Percentiles rank a stretch among this genome's conserved stretches.
Evolutionary conservation across 208 protist species (phyloP).

Genomic region (Leishmania braziliensis): DNA sequence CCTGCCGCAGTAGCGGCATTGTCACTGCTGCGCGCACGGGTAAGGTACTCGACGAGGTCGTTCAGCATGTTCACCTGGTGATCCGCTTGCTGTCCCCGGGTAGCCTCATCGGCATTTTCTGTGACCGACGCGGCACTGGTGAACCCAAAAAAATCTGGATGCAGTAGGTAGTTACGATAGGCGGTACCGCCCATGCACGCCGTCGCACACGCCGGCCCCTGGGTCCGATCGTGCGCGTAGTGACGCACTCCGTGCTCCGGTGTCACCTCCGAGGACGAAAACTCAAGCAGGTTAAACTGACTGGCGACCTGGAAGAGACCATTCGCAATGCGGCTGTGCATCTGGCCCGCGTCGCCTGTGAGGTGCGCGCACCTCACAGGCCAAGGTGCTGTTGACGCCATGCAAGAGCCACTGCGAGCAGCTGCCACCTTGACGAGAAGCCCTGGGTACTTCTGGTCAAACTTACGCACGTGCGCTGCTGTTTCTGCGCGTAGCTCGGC

Average conservation of each 20-base stretch:
- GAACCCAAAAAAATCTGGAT: constrained; percentile 24
- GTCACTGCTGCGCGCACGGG: constrained; percentile 5
- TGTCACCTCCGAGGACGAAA: constrained; percentile 30
- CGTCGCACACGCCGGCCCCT: constrained; percentile 71
- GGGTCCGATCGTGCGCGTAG: constrained; percentile 66
- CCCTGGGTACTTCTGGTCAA: constrained; percentile 30
- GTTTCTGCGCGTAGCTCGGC: constrained; percentile 42
- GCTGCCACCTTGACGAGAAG: constrained; percentile 9
- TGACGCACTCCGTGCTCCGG: constrained; percentile 57
- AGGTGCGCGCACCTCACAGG: constrained; percentile 32
- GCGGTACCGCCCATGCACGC: constrained; percentile 56
- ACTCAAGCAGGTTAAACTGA: constrained; percentile 85
- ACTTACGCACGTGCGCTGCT: constrained; percentile 12
- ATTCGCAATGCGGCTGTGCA: constrained; percentile 29
- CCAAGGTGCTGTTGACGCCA: background rate
- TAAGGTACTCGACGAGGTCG: constrained; percentile 31
- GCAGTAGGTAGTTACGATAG: constrained; percentile 78
- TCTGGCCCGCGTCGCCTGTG: constrained; percentile 21
- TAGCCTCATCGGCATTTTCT: background rate
- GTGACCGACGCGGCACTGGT: background rate
- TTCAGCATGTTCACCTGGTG: constrained; percentile 38
- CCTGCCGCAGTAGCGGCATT: background rate
- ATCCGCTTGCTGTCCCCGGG: constrained; percentile 37
- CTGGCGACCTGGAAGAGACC: constrained; percentile 74
- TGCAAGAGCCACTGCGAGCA: background rate